Conservation (phyloP, 1,284 basidiomycete species). For the Prillingera fragicola region DNA sequence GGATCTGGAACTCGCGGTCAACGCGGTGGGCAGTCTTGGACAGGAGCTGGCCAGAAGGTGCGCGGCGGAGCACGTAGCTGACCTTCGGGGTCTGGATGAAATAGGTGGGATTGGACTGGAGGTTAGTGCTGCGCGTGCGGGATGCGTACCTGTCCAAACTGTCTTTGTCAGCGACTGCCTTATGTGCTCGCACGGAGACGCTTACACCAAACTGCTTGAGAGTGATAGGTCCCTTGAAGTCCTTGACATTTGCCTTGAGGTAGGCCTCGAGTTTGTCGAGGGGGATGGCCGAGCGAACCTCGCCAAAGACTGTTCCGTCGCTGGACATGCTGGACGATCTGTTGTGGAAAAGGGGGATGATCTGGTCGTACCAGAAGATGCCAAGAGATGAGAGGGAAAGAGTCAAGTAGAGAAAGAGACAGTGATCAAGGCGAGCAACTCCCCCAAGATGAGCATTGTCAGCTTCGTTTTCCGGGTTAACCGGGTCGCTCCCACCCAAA, state of each 20-base stretch:
- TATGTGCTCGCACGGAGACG: constrained; percentile 16
- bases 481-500: too few relatives aligned
- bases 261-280: constrained; percentile 63
- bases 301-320: constrained; percentile 14
- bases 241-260: constrained; percentile 57
- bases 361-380: too few relatives aligned
- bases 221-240: constrained; percentile 61
- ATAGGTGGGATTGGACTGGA: constrained; percentile 89
- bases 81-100: constrained; percentile 36
- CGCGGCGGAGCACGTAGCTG: constrained; percentile 72
- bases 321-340: too few relatives aligned
- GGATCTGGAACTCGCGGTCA: constrained; percentile 81
- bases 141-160: constrained; percentile 67
- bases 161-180: background rate
- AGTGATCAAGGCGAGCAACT: too few relatives aligned
- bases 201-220: constrained; percentile 88
- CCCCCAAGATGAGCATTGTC: too few relatives aligned
- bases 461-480: too few relatives aligned
- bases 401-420: too few relatives aligned
- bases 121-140: background rate
- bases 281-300: constrained; percentile 66
- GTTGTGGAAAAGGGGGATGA: too few relatives aligned
- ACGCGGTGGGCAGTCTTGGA: constrained; percentile 88
- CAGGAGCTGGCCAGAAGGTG: constrained; percentile 80
- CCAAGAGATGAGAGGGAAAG: too few relatives aligned